Conservation (phyloP, 148 eudicot genomes). For the Nepenthes mirabilis region DNA sequence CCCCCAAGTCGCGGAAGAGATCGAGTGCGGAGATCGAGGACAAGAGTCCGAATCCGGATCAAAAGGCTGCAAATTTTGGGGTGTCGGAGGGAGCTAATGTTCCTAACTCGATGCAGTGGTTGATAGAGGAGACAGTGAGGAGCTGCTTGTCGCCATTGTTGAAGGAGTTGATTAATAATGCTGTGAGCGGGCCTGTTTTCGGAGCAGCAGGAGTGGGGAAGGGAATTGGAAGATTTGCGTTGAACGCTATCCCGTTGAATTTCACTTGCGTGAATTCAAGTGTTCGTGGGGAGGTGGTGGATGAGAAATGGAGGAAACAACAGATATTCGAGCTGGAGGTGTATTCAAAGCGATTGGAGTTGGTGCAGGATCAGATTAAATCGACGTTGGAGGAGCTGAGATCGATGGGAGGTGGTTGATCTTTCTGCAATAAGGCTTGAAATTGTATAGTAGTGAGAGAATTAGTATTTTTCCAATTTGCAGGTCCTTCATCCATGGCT, state of each 20-base stretch:
- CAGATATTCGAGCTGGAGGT: slow-evolving; percentile 92
- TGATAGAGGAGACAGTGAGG: slow-evolving; percentile 85
- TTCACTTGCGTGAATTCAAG: slow-evolving; percentile 14
- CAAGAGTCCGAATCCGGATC: slow-evolving; percentile 1
- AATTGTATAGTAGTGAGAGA: slow-evolving; percentile 12
- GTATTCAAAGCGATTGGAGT: slow-evolving; percentile 79
- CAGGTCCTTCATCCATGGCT: slow-evolving; percentile 1
- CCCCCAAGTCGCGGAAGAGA: slow-evolving; percentile 35
- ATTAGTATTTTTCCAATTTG: slow-evolving; percentile 9
- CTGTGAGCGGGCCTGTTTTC: slow-evolving; percentile 6
- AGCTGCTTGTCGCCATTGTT: slow-evolving; percentile 29
- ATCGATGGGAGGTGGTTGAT: slow-evolving; percentile 43
- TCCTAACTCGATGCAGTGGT: slow-evolving; percentile 15
- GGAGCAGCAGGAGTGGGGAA: not conserved
- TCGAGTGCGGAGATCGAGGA: slow-evolving; percentile 55
- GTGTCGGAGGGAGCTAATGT: slow-evolving; percentile 33
- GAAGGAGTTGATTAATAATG: slow-evolving; percentile 23
- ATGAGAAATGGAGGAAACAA: slow-evolving; percentile 89
- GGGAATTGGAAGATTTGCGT: slow-evolving; percentile 7
- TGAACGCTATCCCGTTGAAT: slow-evolving; percentile 27
- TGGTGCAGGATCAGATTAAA: slow-evolving; percentile 92
- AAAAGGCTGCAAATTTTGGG: not conserved
- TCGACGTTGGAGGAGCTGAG: slow-evolving; percentile 67
- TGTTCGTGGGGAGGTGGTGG: slow-evolving; percentile 25
- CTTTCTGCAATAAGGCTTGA: slow-evolving; percentile 1